A percentile compares a stretch with the other conserved stretches of the same genome.
phyloP scores from a whole-genome alignment of 352 stramenopile genomes.

The Plasmopara muralis region DNA sequence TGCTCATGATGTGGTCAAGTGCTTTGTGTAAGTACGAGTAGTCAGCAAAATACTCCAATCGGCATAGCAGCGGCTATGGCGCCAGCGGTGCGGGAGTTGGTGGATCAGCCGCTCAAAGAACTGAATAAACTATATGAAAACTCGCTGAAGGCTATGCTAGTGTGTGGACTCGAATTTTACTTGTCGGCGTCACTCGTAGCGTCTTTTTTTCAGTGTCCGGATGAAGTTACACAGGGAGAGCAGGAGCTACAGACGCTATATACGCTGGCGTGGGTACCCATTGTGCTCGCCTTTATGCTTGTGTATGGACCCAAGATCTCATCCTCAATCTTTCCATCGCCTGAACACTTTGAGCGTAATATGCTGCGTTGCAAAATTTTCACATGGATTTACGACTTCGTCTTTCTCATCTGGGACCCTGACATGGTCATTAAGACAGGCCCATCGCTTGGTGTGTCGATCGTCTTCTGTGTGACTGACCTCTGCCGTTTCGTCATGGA shows the following conservation, averaged over 20 bases:
- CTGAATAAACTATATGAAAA: constrained; percentile 38
- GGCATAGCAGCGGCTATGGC: constrained; percentile 1
- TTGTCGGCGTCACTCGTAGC: constrained; percentile 61
- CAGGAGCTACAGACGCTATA: constrained; percentile 71
- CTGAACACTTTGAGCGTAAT: constrained; percentile 60
- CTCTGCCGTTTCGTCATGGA: constrained; percentile 70
- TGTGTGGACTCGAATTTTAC: constrained; percentile 58
- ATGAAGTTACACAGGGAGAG: constrained; percentile 38
- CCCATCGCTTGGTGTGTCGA: constrained; percentile 53
- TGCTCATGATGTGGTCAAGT: constrained; percentile 4
- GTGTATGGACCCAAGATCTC: constrained; percentile 50
- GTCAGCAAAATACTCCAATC: constrained; percentile 9
- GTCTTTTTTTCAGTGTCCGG: constrained; percentile 65
- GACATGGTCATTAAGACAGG: constrained; percentile 71
- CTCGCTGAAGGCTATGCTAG: constrained; percentile 58
- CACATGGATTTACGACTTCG: constrained; percentile 53
- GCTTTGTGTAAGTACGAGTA: constrained; percentile 13
- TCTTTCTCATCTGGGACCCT: constrained; percentile 58
- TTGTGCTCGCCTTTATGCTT: constrained; percentile 34
- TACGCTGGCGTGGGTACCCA: constrained; percentile 51
- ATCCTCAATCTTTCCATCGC: constrained; percentile 33
- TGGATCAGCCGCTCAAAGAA: constrained; percentile 32
- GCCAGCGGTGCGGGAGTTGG: constrained; percentile 21
- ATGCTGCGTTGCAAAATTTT: constrained; percentile 63
- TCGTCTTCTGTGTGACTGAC: constrained; percentile 67